Percentiles rank a stretch among this genome's conserved stretches.
Conservation (phyloP, 2,329 filamentous ascomycete genomes). For the Diaporthe destruens region DNA sequence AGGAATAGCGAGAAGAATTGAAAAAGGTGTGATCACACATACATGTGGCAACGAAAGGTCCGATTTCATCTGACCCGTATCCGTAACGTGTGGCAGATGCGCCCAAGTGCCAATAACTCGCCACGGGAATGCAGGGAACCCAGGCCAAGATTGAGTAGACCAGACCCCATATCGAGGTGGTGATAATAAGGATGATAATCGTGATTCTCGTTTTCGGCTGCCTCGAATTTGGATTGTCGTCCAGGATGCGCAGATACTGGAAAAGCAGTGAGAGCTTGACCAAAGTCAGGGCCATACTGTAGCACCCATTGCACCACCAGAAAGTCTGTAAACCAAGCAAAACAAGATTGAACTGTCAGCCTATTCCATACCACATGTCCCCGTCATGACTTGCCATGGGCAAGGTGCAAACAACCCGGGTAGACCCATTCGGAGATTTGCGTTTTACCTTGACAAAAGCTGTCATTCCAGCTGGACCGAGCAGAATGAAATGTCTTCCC, state of each 20-base stretch:
- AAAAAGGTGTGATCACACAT: background rate
- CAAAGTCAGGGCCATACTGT: constrained; percentile 44
- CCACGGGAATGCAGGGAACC: constrained; percentile 44
- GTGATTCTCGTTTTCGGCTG: constrained; percentile 41
- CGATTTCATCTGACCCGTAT: constrained; percentile 32
- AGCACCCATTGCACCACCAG: constrained; percentile 44
- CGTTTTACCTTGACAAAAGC: constrained; percentile 30
- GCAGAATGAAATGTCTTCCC: constrained; percentile 32
- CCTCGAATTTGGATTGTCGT: constrained; percentile 34
- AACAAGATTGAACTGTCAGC: background rate
- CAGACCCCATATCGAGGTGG: constrained; percentile 44
- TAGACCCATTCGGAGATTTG: background rate
- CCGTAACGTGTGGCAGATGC: constrained; percentile 26
- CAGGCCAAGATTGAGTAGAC: constrained; percentile 44
- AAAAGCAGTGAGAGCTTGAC: constrained; percentile 46
- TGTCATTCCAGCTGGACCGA: constrained; percentile 30
- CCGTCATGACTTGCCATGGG: background rate
- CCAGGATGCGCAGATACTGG: constrained; percentile 47
- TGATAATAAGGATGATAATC: constrained; percentile 40
- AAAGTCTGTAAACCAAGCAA: constrained; percentile 30
- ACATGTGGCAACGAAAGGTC: constrained; percentile 23
- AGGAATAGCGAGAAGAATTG: background rate
- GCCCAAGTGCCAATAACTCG: constrained; percentile 43
- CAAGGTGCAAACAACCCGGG: too few species aligned
- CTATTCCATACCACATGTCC: background rate